These are phyloP conservation scores for Arthrobotrys entomopaga DNA, from an alignment of 2,329 filamentous ascomycete species.

Conservation along the genomic window DNA sequence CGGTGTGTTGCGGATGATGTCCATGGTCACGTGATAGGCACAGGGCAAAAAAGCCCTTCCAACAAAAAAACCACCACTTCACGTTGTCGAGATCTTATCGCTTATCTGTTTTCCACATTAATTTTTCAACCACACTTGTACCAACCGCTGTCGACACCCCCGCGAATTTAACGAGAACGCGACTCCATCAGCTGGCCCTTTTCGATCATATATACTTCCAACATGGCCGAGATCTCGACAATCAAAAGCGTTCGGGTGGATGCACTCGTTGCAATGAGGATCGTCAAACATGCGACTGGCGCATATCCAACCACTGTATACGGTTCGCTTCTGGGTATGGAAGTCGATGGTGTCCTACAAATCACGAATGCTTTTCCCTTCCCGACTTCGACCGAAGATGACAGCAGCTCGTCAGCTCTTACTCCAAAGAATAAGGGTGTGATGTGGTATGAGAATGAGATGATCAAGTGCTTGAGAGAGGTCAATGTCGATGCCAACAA, in stretches of 20 bases:
- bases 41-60: conserved; percentile 54
- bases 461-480: conserved; percentile 95
- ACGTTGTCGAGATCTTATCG: conserved; percentile 34
- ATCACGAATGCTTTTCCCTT: conserved; percentile 96
- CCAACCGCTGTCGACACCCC: neutral
- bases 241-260: conserved; percentile 91
- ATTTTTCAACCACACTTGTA: conserved; percentile 42
- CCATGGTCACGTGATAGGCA: conserved; percentile 22
- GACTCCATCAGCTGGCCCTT: conserved; percentile 7
- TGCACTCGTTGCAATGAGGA: conserved; percentile 96
- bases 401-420: conserved; percentile 72
- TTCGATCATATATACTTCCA: conserved; percentile 26
- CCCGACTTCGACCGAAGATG: conserved; percentile 66
- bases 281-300: conserved; percentile 92
- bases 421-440: conserved; percentile 94
- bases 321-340: conserved; percentile 92
- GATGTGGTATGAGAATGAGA: conserved; percentile 87
- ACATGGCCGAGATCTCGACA: conserved; percentile 48
- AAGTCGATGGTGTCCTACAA: conserved; percentile 81
- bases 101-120: conserved; percentile 51
- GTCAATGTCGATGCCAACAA: conserved; percentile 99
- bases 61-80: conserved; percentile 20
- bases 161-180: conserved; percentile 1
- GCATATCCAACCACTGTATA: conserved; percentile 89
- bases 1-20: conserved; percentile 22